Conservation (phyloP, 2,329 filamentous ascomycete genomes). For the Neonectria coccinea region DNA sequence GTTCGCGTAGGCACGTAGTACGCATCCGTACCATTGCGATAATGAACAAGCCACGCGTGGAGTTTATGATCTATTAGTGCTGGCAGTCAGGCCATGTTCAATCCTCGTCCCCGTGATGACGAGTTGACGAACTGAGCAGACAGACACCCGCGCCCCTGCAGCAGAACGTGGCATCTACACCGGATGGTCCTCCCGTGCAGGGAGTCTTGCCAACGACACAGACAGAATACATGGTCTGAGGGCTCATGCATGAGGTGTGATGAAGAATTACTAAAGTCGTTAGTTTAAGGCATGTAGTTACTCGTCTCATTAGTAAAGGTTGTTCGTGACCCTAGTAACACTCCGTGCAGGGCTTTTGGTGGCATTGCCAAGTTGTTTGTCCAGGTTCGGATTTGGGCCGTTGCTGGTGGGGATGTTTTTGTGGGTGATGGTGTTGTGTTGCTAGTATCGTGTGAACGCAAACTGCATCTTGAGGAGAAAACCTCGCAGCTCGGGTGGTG, state of each 20-base stretch:
- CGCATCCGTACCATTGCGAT: slow-evolving; percentile 30
- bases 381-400: slow-evolving; percentile 32
- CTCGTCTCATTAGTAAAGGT: not conserved
- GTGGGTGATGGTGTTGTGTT: slow-evolving; percentile 27
- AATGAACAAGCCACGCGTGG: slow-evolving; percentile 37
- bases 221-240: not conserved
- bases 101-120: slow-evolving; percentile 26
- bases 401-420: slow-evolving; percentile 30
- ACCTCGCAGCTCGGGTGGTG: slow-evolving; percentile 33
- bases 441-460: slow-evolving; percentile 23
- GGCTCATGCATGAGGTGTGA: not conserved
- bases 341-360: slow-evolving; percentile 31
- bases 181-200: slow-evolving; percentile 29
- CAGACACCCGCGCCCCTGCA: slow-evolving; percentile 28
- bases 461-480: slow-evolving; percentile 26
- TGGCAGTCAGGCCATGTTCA: slow-evolving; percentile 36
- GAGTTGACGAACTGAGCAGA: slow-evolving; percentile 31
- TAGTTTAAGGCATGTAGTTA: not conserved
- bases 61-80: slow-evolving; percentile 29
- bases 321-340: not conserved
- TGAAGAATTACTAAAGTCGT: not conserved
- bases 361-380: slow-evolving; percentile 32
- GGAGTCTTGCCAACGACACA: not conserved
- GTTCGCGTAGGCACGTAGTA: not conserved
- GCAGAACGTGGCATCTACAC: slow-evolving; percentile 31